These are phyloP conservation scores for Metschnikowia drakensbergensis DNA, from an alignment of 805 yeast genomes.

Conservation along the genomic window DNA sequence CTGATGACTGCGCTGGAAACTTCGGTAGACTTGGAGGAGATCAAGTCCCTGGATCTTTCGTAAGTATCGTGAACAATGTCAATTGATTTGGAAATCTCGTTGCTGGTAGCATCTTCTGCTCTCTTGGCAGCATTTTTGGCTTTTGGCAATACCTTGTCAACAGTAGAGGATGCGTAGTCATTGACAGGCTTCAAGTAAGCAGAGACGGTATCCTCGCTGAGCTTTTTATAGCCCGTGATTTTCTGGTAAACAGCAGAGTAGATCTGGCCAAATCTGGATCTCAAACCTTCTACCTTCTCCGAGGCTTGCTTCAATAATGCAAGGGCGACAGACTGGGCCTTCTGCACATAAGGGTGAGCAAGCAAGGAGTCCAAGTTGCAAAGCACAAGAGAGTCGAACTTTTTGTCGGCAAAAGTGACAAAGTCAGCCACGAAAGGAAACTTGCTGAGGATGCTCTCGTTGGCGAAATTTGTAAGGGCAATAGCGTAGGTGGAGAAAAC, in stretches of 20 bases:
- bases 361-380: slow-evolving; percentile 20
- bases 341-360: slow-evolving; percentile 11
- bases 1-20: slow-evolving; percentile 28
- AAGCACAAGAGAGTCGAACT: slow-evolving; percentile 24
- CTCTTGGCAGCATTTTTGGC: slow-evolving; percentile 14
- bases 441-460: slow-evolving; percentile 22
- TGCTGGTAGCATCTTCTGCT: slow-evolving; percentile 15
- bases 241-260: slow-evolving; percentile 7
- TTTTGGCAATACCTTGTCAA: slow-evolving; percentile 28
- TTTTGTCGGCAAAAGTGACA: slow-evolving; percentile 22
- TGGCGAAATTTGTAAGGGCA: slow-evolving; percentile 21
- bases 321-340: slow-evolving; percentile 7
- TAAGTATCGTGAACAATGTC: slow-evolving; percentile 22
- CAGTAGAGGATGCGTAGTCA: slow-evolving; percentile 24
- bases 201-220: slow-evolving; percentile 15
- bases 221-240: slow-evolving; percentile 10
- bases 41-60: slow-evolving; percentile 22
- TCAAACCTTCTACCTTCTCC: slow-evolving; percentile 7
- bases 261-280: slow-evolving; percentile 8
- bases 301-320: slow-evolving; percentile 10
- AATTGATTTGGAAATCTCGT: slow-evolving; percentile 21
- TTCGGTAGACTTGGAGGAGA: slow-evolving; percentile 26
- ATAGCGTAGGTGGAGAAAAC: slow-evolving; percentile 22
- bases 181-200: slow-evolving; percentile 25
- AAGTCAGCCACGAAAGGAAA: slow-evolving; percentile 18